These are phyloP conservation scores for Talaromyces sp. DNA, from an alignment of 2,329 filamentous ascomycete species.

Conservation along the genomic window DNA sequence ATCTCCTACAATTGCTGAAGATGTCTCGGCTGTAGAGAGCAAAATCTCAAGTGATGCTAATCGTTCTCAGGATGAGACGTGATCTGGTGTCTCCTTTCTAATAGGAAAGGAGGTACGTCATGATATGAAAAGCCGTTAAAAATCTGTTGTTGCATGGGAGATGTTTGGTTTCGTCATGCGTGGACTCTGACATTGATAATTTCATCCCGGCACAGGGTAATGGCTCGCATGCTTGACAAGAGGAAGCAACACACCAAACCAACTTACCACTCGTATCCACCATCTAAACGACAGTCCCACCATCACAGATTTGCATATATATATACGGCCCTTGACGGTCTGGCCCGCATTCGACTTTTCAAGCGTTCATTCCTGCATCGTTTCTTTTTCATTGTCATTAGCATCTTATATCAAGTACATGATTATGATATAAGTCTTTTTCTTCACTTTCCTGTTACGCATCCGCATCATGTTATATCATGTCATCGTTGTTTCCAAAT, in stretches of 20 bases:
- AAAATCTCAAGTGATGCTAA: constrained; percentile 1
- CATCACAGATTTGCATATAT: not conserved
- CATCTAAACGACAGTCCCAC: not conserved
- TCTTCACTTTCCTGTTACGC: not conserved
- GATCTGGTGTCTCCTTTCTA: not conserved
- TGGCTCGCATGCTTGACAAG: not conserved
- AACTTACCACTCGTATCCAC: not conserved
- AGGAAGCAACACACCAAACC: not conserved
- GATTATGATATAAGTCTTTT: not conserved
- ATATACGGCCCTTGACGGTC: no score
- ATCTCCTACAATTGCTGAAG: not conserved
- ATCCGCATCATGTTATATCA: not conserved
- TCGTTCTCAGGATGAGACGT: constrained; percentile 8
- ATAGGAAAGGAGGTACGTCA: not conserved
- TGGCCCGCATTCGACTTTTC: not conserved
- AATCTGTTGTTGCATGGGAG: not conserved
- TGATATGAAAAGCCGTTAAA: not conserved
- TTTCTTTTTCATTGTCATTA: not conserved
- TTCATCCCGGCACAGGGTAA: not conserved
- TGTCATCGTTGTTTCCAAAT: not conserved
- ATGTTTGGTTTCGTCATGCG: not conserved
- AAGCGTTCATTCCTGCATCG: not conserved
- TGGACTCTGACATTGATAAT: not conserved
- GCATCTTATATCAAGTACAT: not conserved
- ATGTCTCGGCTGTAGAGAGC: not conserved